Evolutionary conservation across 2,329 filamentous ascomycete species (phyloP), one percentile per base, ranked within the genome.

Genomic region (Chaetomium olivaceum): DNA sequence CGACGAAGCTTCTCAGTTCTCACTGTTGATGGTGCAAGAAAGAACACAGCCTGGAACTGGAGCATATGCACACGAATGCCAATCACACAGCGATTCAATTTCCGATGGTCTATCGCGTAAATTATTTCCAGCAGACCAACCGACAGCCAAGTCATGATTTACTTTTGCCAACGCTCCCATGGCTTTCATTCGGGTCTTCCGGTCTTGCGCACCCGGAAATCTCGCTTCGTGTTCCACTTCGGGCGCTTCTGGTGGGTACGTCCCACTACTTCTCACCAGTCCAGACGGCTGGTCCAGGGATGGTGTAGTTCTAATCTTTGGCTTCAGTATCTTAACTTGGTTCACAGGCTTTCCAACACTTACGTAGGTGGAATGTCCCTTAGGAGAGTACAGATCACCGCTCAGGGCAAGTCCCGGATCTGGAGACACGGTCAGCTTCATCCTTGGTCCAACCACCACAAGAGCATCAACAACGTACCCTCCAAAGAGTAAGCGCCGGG

Each of bases 301-400:
- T 62, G 23, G 60, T 62, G 21, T 62, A 62, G 51, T 62, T 62
- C 50, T 59, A 31, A n/a, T 29, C 16, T 21, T 36, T n/a, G 11
- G 43, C 3, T 55, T 31, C 16, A 33, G n/a, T n/a, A 9, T 31
- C 11, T 31, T 1, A 43, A 19, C 39, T 0, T 43, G 16, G 5
- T n/a, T 43, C 16, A 19, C 14, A 16, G 8, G 14, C 8, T 5
- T 9, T 43, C 16, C 5, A 16, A 29, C 27, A 39, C 61, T 58
- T 23, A 63, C 61, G 14, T 50, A 58, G 6, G 46, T 36, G n/a
- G 25, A 23, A 16, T 63, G 54, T 19, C 52, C 61, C 27, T 39
- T 57, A 6, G 23, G 46, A n/a, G 61, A 50, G 25, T 58, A 63
- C n/a, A 63, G 19, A 27, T 59, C 36, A 7, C 61, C 55, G 36